Conservation (phyloP, 2,329 filamentous ascomycete species). For the Lasiodiplodia theobromae region DNA sequence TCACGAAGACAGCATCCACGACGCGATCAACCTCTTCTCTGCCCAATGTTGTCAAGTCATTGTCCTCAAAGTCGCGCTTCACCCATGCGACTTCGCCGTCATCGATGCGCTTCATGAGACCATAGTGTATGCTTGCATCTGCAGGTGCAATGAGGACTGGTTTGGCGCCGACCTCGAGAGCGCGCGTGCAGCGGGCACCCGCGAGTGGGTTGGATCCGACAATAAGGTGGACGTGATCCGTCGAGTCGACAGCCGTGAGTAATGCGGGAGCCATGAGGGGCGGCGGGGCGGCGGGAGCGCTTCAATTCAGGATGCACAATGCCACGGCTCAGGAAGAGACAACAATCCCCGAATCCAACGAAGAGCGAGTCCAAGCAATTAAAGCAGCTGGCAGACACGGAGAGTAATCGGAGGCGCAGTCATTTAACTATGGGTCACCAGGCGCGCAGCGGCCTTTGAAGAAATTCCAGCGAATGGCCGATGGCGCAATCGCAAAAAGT, state of each 20-base stretch:
- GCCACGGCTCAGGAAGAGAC: neutral
- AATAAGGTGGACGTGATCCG: slow-evolving; percentile 79
- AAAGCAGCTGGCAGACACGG: slow-evolving; percentile 4
- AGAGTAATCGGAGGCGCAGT: slow-evolving; percentile 18
- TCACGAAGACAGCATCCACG: slow-evolving; percentile 94
- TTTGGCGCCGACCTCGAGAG: slow-evolving; percentile 79
- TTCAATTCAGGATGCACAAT: slow-evolving; percentile 10
- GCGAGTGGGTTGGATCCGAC: slow-evolving; percentile 87
- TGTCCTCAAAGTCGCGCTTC: slow-evolving; percentile 70
- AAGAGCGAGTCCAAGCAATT: neutral
- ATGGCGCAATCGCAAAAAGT: slow-evolving; percentile 25
- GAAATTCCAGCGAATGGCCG: slow-evolving; percentile 29
- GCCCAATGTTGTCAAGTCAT: slow-evolving; percentile 78
- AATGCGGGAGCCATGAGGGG: slow-evolving; percentile 61
- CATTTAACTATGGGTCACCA: slow-evolving; percentile 22
- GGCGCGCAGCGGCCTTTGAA: slow-evolving; percentile 16
- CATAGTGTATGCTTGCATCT: slow-evolving; percentile 66
- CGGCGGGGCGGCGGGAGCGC: slow-evolving; percentile 10
- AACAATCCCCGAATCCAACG: neutral
- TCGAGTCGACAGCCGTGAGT: slow-evolving; percentile 75
- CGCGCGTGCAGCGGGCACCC: slow-evolving; percentile 80
- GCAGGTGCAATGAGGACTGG: slow-evolving; percentile 80
- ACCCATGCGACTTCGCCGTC: slow-evolving; percentile 72
- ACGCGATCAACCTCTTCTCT: slow-evolving; percentile 77
- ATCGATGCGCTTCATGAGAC: slow-evolving; percentile 69